Base-by-base conservation (phyloP, 2,329 filamentous ascomycete species). In the Delphinella strobiligena region DNA sequence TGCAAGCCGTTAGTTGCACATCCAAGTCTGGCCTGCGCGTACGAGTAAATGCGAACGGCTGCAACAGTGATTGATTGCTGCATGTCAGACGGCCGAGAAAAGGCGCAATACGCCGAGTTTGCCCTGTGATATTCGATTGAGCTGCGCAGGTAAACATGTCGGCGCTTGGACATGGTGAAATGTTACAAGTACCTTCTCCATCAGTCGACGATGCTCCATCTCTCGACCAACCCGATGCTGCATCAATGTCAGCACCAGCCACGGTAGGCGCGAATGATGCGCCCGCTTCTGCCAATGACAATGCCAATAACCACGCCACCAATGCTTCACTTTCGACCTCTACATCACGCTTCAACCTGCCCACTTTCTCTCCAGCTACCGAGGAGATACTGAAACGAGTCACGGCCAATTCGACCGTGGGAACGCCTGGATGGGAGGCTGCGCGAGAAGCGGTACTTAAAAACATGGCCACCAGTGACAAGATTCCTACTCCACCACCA, bases 371-470 rank as follows among this genome's bases (percentile, higher is more conserved):
- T 5, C 54, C 61, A 4, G 55, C 62, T 8, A 64, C 62, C 3
- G 58, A 61, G 12, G 60, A 62, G 24, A 62, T 65, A 33, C 50
- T 65, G 5, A 59, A 61, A 45, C 49, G 60, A 27, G 45, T 55
- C 36, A 54, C 58, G 37, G 58, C 58, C 19, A 60, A 55, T 29
- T 55, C 55, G 14, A 51, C 54, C 47, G 37, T 45, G 8, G 57
- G 59, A 3, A 59, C 57, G 14, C 57, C 61, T 18, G 62, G 58
- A 15, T 67, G 61, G 48, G 63, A 68, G 47, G 63, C 64, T 12
- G 66, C 66, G 44, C 58, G 61, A 37, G 62, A 64, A 42, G 60
- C 64, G 44, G 59, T 68, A 11, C 51, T 68, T 44, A 60, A 62
- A 47, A 61, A 51, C 42, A 67, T 67, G 53, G 55, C 60, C 24